Percentiles rank a stretch among this genome's conserved stretches.
phyloP scores from a whole-genome alignment of 306 rosid genomes.

The Cucumis cinereus region DNA sequence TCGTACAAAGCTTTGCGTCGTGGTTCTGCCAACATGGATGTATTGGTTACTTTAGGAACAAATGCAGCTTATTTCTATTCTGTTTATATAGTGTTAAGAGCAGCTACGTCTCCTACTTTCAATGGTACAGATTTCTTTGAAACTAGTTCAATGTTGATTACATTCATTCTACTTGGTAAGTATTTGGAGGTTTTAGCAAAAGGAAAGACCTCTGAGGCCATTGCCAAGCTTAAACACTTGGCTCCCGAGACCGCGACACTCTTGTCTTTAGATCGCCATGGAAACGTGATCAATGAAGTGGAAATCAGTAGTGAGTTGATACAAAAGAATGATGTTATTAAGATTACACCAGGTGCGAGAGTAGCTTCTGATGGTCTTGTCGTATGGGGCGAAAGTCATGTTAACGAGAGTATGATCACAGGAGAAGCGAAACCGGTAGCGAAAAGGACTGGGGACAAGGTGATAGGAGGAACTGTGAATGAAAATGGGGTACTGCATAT shows the following conservation, averaged over 20 bases:
- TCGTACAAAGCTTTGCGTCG: slow-evolving; percentile 51
- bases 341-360: slow-evolving; percentile 54
- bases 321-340: slow-evolving; percentile 60
- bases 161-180: slow-evolving; percentile 72
- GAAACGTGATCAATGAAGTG: slow-evolving; percentile 30
- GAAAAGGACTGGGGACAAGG: slow-evolving; percentile 45
- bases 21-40: slow-evolving; percentile 78
- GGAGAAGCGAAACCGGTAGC: slow-evolving; percentile 60
- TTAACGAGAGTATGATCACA: slow-evolving; percentile 86
- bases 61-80: slow-evolving; percentile 86
- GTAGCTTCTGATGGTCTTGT: slow-evolving; percentile 71
- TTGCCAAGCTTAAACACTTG: slow-evolving; percentile 75
- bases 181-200: slow-evolving; percentile 74
- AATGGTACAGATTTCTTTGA: slow-evolving; percentile 70
- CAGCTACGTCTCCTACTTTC: slow-evolving; percentile 39
- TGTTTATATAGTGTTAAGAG: slow-evolving; percentile 47
- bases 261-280: slow-evolving; percentile 32
- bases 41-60: slow-evolving; percentile 69
- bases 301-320: slow-evolving; percentile 54
- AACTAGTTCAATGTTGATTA: slow-evolving; percentile 71
- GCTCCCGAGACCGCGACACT: slow-evolving; percentile 57
- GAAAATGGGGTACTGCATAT: slow-evolving; percentile 74
- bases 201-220: slow-evolving; percentile 74
- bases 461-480: slow-evolving; percentile 77
- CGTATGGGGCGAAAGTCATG: slow-evolving; percentile 58